Conservation (phyloP, 306 rosid genomes). For the Calophaca sinica region DNA sequence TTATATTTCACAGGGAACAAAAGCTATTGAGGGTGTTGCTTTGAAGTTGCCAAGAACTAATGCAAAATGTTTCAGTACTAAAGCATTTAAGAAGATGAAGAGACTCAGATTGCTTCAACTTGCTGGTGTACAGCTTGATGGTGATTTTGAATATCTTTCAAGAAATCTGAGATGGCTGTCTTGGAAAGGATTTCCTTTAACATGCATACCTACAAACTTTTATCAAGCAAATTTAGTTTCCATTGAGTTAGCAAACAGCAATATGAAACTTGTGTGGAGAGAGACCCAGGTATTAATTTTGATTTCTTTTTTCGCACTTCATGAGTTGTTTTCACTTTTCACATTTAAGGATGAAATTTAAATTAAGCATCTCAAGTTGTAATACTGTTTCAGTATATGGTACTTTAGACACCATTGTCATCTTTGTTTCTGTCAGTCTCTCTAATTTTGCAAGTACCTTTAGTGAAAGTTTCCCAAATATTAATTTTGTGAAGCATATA, state of each 20-base stretch:
- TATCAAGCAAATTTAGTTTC: constrained; percentile 33
- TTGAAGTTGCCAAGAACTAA: constrained; percentile 14
- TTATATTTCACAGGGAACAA: constrained; percentile 34
- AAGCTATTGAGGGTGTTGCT: constrained; percentile 37
- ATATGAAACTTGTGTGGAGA: constrained; percentile 9
- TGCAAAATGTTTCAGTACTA: neutral
- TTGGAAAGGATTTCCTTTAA: constrained; percentile 42
- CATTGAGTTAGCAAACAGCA: constrained; percentile 20
- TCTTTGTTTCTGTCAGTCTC: neutral
- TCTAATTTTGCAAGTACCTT: neutral
- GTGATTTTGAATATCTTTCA: constrained; percentile 37
- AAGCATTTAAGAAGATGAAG: constrained; percentile 40
- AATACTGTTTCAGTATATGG: too few relatives aligned
- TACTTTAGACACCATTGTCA: too few relatives aligned
- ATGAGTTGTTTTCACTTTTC: neutral
- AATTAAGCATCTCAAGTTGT: too few relatives aligned
- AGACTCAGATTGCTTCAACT: constrained; percentile 39
- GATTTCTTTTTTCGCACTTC: neutral
- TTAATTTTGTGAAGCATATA: neutral
- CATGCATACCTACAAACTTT: constrained; percentile 3
- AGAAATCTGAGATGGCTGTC: constrained; percentile 28
- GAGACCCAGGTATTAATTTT: constrained; percentile 25
- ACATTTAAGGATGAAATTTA: too few relatives aligned
- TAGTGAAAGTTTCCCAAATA: neutral
- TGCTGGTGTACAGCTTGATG: constrained; percentile 18